Base-by-base conservation (phyloP, 352 stramenopile species). In the Thraustochytrium sp. region DNA sequence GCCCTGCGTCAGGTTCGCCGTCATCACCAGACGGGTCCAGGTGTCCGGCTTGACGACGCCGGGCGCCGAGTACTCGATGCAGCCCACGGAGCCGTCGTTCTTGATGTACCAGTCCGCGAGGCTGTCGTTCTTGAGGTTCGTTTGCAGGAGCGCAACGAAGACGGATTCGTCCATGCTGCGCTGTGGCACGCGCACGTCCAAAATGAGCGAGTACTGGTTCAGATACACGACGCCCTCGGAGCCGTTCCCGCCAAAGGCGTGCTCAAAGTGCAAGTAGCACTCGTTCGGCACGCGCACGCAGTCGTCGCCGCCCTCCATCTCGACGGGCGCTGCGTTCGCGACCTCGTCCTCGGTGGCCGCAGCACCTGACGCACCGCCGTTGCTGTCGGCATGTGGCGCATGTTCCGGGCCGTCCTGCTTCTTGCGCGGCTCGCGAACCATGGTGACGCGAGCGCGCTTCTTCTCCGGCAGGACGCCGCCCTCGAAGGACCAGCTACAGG, bases 51-150 rank as follows among this genome's bases (percentile, higher is more conserved):
- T 48, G 53, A 80, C 34, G 23, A 64, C 38, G 23, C 51, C 51
- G 21, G 68, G 44, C 46, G 8, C 31, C 8, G 68, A 80, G 68
- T 80, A 80, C 31, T 80, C 68, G 38, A 80, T 80, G 53, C 68
- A 80, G 31, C 68, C 68, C 11, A 80, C 49, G n/a, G 68, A 61
- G 13, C 68, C 68, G 21, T 68, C 34, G 37, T 42, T 53, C 53
- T 80, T 80, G 29, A 80, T 53, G 11, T 80, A 80, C 68, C 68
- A 80, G 68, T 80, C 68, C 18, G 68, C 68, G 37, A 80, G 68
- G 42, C 68, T 80, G 31, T 63, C 46, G 51, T 80, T 80, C 1
- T 21, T 37, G 1, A 72, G 31, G 36, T 80, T 80, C 5, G 68
- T 63, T 26, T 80, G 68, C 5, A 80, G 34, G 4, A 80, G 2